Evolutionary conservation across 75 land plant species (phyloP), one percentile per base, ranked within the genome.

Genomic region (Sequoia sempervirens): DNA sequence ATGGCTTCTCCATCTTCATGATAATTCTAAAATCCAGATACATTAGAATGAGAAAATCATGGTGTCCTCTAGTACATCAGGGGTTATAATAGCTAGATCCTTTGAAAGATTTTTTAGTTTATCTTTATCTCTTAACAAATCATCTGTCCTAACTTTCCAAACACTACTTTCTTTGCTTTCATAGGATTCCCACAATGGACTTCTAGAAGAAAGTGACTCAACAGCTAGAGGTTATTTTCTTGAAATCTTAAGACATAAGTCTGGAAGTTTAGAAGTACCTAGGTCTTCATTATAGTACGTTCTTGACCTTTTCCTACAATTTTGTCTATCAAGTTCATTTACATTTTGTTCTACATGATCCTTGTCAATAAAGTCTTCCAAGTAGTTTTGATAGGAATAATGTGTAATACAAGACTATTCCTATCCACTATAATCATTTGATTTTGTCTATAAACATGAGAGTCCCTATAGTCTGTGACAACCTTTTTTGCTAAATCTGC

Each of bases 401-500:
- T 61, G 6, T 61, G 66, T 61, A 11, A 70, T 13, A 3, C 32
- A 11, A 32, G 73, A 70, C 36, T 70, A 37, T 30, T 30, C 14
- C 15, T 70, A 15, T 11, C 34, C 73, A 70, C 36, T 70, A 0
- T 0, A 70, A 11, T 70, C 73, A 12, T 70, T 4, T 70, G 73
- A 7, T 70, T 32, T 32, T 70, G 36, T 70, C 73, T 32, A 32
- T 70, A 79, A 18, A 30, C 10, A 45, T 41, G 43, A 15, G 80
- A 12, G 23, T 79, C 80, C 10, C 41, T 18, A 37, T 37, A n/a
- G 56, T 81, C 43, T 58, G 68, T 81, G 47, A n/a, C 32, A 45
- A 89, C 89, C 66, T 78, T 88, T 14, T 83, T 73, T 5, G 90
- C 90, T 76, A 90, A 81, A 54, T 90, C 86, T 46, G 87, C 82